Conservation (phyloP, 148 eudicot species). For the Rhododendron ferrugineum region DNA sequence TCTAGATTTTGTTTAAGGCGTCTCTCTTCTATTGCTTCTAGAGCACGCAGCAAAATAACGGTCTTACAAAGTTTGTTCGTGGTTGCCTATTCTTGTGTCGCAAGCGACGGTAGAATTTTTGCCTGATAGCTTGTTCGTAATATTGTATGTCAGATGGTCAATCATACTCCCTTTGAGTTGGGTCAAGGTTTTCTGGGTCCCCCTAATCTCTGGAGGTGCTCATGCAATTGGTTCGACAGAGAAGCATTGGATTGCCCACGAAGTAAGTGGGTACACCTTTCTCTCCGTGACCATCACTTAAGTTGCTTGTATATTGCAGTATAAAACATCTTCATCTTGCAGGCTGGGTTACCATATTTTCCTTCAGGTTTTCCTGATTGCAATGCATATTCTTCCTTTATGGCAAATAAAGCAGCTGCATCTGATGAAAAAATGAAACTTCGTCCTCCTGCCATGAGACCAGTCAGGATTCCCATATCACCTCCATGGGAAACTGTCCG, state of each 20-base stretch:
- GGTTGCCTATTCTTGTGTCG: background rate
- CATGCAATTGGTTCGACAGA: constrained; percentile 83
- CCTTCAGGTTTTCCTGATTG: constrained; percentile 87
- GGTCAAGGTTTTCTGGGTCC: constrained; percentile 82
- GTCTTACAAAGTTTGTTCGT: background rate
- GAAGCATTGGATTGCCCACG: constrained; percentile 85
- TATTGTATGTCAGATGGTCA: constrained; percentile 58
- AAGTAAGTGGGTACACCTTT: constrained; percentile 36
- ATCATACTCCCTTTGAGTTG: constrained; percentile 78
- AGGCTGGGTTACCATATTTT: constrained; percentile 72
- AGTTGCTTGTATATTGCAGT: background rate
- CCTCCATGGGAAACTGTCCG: constrained; percentile 69
- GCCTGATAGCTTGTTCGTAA: constrained; percentile 6
- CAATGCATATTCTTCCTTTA: constrained; percentile 45
- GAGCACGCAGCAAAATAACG: background rate
- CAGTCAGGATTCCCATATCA: constrained; percentile 47
- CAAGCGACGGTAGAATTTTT: background rate
- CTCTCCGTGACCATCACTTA: background rate
- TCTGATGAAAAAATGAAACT: constrained; percentile 28
- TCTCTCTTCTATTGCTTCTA: background rate
- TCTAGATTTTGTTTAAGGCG: background rate
- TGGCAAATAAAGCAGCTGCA: constrained; percentile 44
- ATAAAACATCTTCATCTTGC: constrained; percentile 18
- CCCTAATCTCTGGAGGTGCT: constrained; percentile 69
- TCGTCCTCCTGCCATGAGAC: constrained; percentile 49